Conservation (phyloP, 2,329 filamentous ascomycete species). For the Aspergillus alliaceus region DNA sequence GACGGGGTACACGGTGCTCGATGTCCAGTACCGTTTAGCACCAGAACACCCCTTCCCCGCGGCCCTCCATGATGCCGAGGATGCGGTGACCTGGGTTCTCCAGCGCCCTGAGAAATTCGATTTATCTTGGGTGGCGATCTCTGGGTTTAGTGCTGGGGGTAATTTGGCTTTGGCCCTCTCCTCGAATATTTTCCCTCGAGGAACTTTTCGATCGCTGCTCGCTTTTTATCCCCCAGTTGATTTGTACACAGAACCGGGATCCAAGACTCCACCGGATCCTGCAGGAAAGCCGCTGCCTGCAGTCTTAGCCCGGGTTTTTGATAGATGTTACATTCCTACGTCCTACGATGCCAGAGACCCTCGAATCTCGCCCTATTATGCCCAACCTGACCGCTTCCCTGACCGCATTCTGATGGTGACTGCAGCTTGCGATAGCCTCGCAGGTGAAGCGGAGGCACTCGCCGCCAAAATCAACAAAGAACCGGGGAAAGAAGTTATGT, state of each 20-base stretch:
- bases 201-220: slow-evolving; percentile 33
- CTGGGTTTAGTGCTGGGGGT: slow-evolving; percentile 46
- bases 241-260: slow-evolving; percentile 16
- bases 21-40: slow-evolving; percentile 41
- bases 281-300: slow-evolving; percentile 22
- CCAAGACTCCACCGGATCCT: slow-evolving; percentile 26
- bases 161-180: slow-evolving; percentile 40
- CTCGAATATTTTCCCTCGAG: slow-evolving; percentile 27
- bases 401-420: slow-evolving; percentile 32
- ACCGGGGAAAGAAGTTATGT: slow-evolving; percentile 24
- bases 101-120: slow-evolving; percentile 37
- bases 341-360: slow-evolving; percentile 29
- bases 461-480: slow-evolving; percentile 23
- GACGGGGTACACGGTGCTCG: slow-evolving; percentile 35
- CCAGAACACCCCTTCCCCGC: slow-evolving; percentile 44
- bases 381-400: slow-evolving; percentile 27
- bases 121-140: slow-evolving; percentile 31
- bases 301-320: slow-evolving; percentile 27
- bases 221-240: slow-evolving; percentile 35
- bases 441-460: slow-evolving; percentile 30
- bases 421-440: slow-evolving; percentile 29
- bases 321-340: slow-evolving; percentile 28
- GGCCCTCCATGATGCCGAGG: slow-evolving; percentile 42
- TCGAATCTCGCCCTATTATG: slow-evolving; percentile 33
- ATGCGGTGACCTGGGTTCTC: slow-evolving; percentile 37